Conservation (phyloP, 2,329 filamentous ascomycete species). For the Cercospora brassicicola region DNA sequence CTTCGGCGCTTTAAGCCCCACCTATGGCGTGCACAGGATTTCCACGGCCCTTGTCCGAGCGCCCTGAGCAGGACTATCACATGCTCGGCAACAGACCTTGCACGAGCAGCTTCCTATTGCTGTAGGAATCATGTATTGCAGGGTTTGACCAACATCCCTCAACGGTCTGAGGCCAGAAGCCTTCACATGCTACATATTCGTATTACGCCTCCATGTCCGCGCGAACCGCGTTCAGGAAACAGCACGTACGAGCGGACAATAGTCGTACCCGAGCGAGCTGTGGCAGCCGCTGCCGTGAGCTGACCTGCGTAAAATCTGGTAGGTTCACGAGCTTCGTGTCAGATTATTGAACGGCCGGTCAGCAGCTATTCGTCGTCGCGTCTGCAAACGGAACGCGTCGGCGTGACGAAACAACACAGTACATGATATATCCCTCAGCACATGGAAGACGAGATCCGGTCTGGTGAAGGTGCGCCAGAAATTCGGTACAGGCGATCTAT, state of each 20-base stretch:
- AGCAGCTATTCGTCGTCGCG: not conserved
- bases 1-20: slow-evolving; percentile 5
- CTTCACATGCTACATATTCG: not conserved
- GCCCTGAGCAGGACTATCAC: not conserved
- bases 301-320: not conserved
- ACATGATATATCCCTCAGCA: not conserved
- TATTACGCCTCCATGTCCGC: not conserved
- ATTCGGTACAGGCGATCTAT: slow-evolving; percentile 2
- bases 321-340: not conserved
- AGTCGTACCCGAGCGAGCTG: not conserved
- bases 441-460: not conserved
- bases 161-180: not conserved
- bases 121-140: not conserved
- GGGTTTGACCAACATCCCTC: not conserved
- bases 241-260: not conserved
- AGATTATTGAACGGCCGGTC: not conserved
- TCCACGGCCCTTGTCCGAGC: not conserved
- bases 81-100: not conserved
- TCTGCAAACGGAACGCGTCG: not conserved
- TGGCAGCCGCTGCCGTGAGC: not conserved
- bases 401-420: not conserved
- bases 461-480: not conserved
- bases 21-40: slow-evolving; percentile 1
- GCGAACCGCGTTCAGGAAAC: not conserved
- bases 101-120: not conserved